Conservation (phyloP, 2,329 filamentous ascomycete genomes). For the Beauveria varroae region DNA sequence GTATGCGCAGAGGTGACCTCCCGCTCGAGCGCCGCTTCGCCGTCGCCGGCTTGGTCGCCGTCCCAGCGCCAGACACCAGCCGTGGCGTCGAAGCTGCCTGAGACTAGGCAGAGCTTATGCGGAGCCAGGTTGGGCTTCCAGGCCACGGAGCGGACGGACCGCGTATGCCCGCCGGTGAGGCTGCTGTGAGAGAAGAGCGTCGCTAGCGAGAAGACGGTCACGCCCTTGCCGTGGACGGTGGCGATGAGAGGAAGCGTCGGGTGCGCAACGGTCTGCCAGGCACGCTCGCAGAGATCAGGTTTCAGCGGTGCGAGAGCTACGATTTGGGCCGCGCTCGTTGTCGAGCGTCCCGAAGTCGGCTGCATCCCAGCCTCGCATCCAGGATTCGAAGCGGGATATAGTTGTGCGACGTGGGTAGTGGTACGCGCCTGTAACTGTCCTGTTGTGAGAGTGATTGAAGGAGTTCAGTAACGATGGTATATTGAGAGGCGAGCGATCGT, state of each 20-base stretch:
- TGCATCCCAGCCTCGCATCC: constrained; percentile 3
- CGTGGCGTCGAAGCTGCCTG: constrained; percentile 88
- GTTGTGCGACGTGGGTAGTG: not conserved
- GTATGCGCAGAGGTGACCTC: constrained; percentile 2
- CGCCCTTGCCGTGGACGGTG: constrained; percentile 78
- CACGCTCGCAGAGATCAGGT: constrained; percentile 58
- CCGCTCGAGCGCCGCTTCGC: constrained; percentile 6
- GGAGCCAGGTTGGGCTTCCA: constrained; percentile 72
- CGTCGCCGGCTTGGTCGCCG: constrained; percentile 28
- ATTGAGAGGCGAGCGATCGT: not conserved
- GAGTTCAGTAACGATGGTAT: not conserved
- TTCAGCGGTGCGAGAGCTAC: constrained; percentile 42
- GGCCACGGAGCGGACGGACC: constrained; percentile 74
- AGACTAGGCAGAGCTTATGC: constrained; percentile 70
- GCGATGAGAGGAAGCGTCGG: constrained; percentile 82
- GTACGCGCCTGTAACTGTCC: not conserved
- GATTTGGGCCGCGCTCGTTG: constrained; percentile 23
- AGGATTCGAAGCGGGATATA: not conserved
- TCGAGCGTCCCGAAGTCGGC: constrained; percentile 15
- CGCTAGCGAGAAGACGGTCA: constrained; percentile 81
- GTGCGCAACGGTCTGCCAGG: constrained; percentile 82
- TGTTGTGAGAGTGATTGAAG: not conserved
- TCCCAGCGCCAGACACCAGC: constrained; percentile 76
- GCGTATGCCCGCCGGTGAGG: constrained; percentile 81
- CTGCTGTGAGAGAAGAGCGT: constrained; percentile 72